Percentiles rank a stretch among this genome's conserved stretches.
These are phyloP conservation scores for Barnettozyma californica DNA, from an alignment of 805 yeast genomes.

Conservation along the genomic window DNA sequence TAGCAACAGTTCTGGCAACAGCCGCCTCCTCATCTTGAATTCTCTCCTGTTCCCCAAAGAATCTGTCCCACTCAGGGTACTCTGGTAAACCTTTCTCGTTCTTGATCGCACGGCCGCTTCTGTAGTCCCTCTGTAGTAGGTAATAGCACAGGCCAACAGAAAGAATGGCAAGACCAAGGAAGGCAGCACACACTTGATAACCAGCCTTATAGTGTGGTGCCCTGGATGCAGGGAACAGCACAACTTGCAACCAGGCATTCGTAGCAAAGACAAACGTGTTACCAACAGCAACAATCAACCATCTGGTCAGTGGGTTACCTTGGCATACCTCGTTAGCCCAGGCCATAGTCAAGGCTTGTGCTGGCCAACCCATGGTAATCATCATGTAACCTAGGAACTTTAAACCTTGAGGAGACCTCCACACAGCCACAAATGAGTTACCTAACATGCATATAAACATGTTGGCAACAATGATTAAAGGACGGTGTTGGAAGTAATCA, in stretches of 20 bases:
- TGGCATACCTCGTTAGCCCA: constrained; percentile 28
- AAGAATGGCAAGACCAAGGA: constrained; percentile 11
- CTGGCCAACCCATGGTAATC: constrained; percentile 24
- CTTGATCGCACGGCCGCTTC: constrained; percentile 17
- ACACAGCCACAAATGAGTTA: constrained; percentile 21
- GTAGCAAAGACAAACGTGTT: constrained; percentile 29
- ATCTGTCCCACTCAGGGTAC: constrained; percentile 14
- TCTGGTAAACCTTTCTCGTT: constrained; percentile 12
- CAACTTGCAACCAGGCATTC: constrained; percentile 31
- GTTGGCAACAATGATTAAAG: constrained; percentile 25
- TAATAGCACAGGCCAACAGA: constrained; percentile 15
- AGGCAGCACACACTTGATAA: constrained; percentile 26
- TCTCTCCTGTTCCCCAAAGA: constrained; percentile 8
- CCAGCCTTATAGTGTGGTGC: constrained; percentile 32
- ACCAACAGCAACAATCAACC: constrained; percentile 27
- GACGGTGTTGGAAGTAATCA: constrained; percentile 26
- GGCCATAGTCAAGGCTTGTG: constrained; percentile 23
- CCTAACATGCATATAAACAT: constrained; percentile 19
- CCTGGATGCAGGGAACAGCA: constrained; percentile 29
- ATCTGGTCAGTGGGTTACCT: constrained; percentile 24
- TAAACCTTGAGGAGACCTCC: constrained; percentile 19
- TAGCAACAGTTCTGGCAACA: background rate
- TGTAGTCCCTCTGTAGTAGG: constrained; percentile 36
- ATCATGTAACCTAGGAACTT: constrained; percentile 14
- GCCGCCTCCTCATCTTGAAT: constrained; percentile 5